Conservation (phyloP, 1,284 basidiomycete species). For the Moesziomyces globuligerus region DNA sequence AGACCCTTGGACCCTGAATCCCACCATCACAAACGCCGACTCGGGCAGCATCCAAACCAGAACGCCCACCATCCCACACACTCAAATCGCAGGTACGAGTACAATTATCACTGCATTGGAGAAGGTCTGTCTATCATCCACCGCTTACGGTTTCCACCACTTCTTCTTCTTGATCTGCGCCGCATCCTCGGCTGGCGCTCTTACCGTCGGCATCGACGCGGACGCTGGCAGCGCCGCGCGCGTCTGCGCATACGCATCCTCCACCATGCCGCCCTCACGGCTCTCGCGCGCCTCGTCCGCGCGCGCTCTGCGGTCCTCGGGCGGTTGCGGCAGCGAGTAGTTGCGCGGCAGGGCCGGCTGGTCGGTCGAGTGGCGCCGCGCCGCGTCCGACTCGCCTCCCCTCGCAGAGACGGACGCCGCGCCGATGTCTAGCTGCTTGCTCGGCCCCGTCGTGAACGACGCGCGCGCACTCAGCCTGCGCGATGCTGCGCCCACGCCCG, state of each 20-base stretch:
- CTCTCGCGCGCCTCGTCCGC: slow-evolving; percentile 12
- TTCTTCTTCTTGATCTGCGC: slow-evolving; percentile 31
- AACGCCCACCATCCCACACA: too few species aligned
- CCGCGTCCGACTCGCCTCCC: neutral
- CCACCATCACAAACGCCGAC: too few species aligned
- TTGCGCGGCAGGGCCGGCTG: slow-evolving; percentile 16
- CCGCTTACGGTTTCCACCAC: slow-evolving; percentile 33
- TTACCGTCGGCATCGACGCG: slow-evolving; percentile 15
- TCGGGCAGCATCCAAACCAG: too few species aligned
- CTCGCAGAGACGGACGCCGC: neutral
- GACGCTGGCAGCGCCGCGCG: slow-evolving; percentile 23
- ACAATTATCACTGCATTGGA: too few species aligned
- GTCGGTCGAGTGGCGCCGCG: slow-evolving; percentile 16
- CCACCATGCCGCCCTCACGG: slow-evolving; percentile 18
- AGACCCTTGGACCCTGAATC: neutral
- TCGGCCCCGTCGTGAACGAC: slow-evolving; percentile 4
- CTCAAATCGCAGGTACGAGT: too few species aligned
- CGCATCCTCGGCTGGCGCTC: slow-evolving; percentile 5
- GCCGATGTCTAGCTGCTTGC: neutral
- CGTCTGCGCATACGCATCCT: slow-evolving; percentile 34
- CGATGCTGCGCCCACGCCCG: too few species aligned
- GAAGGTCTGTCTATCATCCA: too few species aligned
- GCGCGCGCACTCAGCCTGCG: slow-evolving; percentile 8
- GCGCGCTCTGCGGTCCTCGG: slow-evolving; percentile 1
- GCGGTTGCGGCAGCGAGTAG: slow-evolving; percentile 25